These are phyloP conservation scores for Leccinum uliginosum DNA, from an alignment of 768 basidiomycete species.

Conservation along the genomic window DNA sequence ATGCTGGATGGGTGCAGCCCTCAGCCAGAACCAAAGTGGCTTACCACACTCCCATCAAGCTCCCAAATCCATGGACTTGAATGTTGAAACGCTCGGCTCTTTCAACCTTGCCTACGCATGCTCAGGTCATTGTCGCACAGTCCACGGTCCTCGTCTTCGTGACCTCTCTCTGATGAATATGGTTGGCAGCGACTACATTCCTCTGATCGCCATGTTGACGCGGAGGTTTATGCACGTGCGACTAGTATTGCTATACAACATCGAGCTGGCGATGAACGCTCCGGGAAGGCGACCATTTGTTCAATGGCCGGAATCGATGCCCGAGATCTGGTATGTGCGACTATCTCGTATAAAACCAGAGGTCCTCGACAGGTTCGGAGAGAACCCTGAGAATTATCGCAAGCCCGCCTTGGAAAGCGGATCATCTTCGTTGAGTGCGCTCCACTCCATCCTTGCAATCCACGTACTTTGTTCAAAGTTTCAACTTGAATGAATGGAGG, in stretches of 20 bases:
- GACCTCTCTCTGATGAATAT: slow-evolving; percentile 58
- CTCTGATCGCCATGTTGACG: slow-evolving; percentile 44
- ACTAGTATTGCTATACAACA: slow-evolving; percentile 48
- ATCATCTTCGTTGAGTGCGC: background rate
- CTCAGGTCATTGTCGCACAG: slow-evolving; percentile 42
- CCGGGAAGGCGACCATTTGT: slow-evolving; percentile 33
- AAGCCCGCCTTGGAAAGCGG: slow-evolving; percentile 3
- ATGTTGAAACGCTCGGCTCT: slow-evolving; percentile 58
- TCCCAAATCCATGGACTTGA: slow-evolving; percentile 48
- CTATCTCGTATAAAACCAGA: slow-evolving; percentile 39
- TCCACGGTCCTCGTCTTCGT: slow-evolving; percentile 52
- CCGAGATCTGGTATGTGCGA: slow-evolving; percentile 46
- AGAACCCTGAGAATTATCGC: slow-evolving; percentile 31
- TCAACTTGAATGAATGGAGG: slow-evolving; percentile 43
- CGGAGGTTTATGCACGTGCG: slow-evolving; percentile 48
- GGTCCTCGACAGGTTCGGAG: slow-evolving; percentile 47
- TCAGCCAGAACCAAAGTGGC: slow-evolving; percentile 24
- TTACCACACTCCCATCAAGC: slow-evolving; percentile 37
- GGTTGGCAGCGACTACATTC: slow-evolving; percentile 46
- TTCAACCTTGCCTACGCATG: slow-evolving; percentile 45
- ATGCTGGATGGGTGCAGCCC: slow-evolving; percentile 64
- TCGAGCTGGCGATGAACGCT: slow-evolving; percentile 33
- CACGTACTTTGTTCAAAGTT: slow-evolving; percentile 43
- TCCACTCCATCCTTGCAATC: background rate
- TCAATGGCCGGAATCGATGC: slow-evolving; percentile 57